Evolutionary conservation across 805 yeast genomes (phyloP), one percentile per base, ranked within the genome.

Genomic region (Starmerella bombicola): DNA sequence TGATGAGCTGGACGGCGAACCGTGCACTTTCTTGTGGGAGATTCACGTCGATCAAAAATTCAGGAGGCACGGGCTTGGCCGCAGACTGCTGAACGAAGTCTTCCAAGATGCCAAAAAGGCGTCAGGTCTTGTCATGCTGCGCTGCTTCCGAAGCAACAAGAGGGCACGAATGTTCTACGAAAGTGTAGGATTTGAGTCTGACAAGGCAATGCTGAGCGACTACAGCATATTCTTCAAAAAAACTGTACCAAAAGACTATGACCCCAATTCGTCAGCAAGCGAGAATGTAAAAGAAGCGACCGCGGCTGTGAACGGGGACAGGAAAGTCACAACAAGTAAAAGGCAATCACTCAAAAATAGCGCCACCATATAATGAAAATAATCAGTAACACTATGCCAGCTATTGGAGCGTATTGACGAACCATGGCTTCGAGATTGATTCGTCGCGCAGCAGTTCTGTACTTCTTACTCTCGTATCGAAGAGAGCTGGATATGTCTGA

Each of bases 391-490:
- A 78, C 78, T 20, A 80, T 69, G 13, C 85, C 79, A 8, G 70
- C 82, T 29, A 88, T 68, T 2, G 97, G 97, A 2, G 84, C 81
- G 57, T 91, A 91, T 64, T 91, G 94, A 53, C 84, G 73, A 40
- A 91, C 65, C 59, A 91, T 64, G 12, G 94, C 78, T 54, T 91
- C 95, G 49, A 91, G 70, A 59, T 91, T 91, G 59, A 91, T 86
- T 56, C 80, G 76, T 52, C 80, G 80, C 0, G 98, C 97, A 24
- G 88, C 82, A 51, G 78, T 78, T 53, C 86, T 71, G 64, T 91
- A 91, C 60, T 83, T 88, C 52, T 78, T 74, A 12, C 94, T 79
- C 58, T 86, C 93, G 47, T 75, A 74, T 54, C 82, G 75, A 59
- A 91, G 69, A 31, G 78, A 71, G 9, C 78, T 73, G 25, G 95